A percentile compares a stretch with the other conserved stretches of the same genome.
Conservation (phyloP, 1,284 basidiomycete genomes). For the Tranzscheliella williamsii region DNA sequence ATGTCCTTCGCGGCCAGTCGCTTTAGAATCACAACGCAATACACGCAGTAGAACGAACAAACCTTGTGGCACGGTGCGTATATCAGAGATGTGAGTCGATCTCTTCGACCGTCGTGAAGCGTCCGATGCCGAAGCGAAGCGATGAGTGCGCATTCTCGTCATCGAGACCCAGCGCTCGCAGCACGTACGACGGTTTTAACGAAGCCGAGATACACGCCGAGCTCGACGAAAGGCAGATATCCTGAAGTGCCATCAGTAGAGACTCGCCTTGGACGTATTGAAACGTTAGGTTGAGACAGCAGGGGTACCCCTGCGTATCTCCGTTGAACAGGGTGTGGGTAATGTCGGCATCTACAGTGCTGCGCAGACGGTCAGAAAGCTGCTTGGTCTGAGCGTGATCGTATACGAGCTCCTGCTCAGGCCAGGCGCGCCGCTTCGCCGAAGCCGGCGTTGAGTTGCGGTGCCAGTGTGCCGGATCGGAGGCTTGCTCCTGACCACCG, state of each 20-base stretch:
- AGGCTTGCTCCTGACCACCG: constrained; percentile 95
- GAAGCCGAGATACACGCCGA: constrained; percentile 98
- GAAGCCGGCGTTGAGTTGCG: constrained; percentile 86
- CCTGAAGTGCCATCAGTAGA: constrained; percentile 95
- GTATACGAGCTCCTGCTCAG: constrained; percentile 81
- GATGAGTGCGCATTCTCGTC: constrained; percentile 99
- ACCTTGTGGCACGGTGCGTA: no score
- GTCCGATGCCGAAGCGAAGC: constrained; percentile 93
- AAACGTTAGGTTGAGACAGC: constrained; percentile 91
- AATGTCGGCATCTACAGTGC: constrained; percentile 79
- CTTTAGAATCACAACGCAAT: no score
- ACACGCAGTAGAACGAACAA: no score
- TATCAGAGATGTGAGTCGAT: no score
- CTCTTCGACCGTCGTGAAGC: constrained; percentile 97
- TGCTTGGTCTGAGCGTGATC: constrained; percentile 79
- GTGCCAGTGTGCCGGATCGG: constrained; percentile 87
- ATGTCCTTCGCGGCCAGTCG: no score
- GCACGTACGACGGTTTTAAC: constrained; percentile 95
- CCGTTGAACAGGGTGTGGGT: constrained; percentile 93
- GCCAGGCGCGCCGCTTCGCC: constrained; percentile 94
- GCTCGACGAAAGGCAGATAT: constrained; percentile 94
- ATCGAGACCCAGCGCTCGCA: constrained; percentile 86
- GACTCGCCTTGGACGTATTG: constrained; percentile 97
- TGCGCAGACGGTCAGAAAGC: constrained; percentile 80
- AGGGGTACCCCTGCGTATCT: constrained; percentile 69